Percentiles rank a stretch among this genome's conserved stretches.
Evolutionary conservation across 208 protist species (phyloP).

Genomic region (Trypanosoma grayi): DNA sequence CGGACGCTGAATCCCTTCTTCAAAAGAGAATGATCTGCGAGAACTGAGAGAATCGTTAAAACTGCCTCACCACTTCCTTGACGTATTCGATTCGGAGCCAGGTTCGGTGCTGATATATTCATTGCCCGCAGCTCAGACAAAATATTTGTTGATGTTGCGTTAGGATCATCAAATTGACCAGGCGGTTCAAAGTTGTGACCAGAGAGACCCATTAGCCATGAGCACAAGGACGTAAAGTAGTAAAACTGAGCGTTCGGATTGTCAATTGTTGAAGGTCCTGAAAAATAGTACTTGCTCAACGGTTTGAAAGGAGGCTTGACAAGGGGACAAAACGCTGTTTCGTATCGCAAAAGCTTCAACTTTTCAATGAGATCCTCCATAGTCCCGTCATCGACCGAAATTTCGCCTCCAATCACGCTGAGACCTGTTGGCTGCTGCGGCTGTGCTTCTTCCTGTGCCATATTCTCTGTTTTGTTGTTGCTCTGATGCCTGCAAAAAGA

Average conservation of each 20-base stretch:
- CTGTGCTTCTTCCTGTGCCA: conserved; percentile 22
- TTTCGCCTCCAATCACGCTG: conserved; percentile 9
- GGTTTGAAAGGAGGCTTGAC: conserved; percentile 84
- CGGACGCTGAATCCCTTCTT: conserved; percentile 57
- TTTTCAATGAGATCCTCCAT: conserved; percentile 88
- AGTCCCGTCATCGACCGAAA: conserved; percentile 61
- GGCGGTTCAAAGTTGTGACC: conserved; percentile 68
- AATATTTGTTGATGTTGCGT: conserved; percentile 81
- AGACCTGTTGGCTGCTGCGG: conserved; percentile 20
- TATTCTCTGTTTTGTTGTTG: conserved; percentile 1
- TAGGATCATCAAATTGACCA: conserved; percentile 90
- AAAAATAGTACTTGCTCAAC: conserved; percentile 80
- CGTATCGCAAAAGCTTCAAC: conserved; percentile 75
- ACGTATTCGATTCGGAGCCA: conserved; percentile 82
- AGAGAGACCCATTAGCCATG: conserved; percentile 85
- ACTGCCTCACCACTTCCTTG: conserved; percentile 84
- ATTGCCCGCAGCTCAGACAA: conserved; percentile 73
- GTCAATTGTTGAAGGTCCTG: conserved; percentile 68
- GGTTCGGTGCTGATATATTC: conserved; percentile 65
- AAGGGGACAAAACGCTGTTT: conserved; percentile 67
- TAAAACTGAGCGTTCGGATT: conserved; percentile 90
- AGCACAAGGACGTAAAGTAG: conserved; percentile 88
- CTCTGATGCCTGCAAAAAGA: conserved; percentile 22
- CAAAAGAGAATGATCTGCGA: conserved; percentile 74
- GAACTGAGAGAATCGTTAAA: conserved; percentile 57